phyloP scores from a whole-genome alignment of 2,329 filamentous ascomycete species.

The Diplocarpon mali region DNA sequence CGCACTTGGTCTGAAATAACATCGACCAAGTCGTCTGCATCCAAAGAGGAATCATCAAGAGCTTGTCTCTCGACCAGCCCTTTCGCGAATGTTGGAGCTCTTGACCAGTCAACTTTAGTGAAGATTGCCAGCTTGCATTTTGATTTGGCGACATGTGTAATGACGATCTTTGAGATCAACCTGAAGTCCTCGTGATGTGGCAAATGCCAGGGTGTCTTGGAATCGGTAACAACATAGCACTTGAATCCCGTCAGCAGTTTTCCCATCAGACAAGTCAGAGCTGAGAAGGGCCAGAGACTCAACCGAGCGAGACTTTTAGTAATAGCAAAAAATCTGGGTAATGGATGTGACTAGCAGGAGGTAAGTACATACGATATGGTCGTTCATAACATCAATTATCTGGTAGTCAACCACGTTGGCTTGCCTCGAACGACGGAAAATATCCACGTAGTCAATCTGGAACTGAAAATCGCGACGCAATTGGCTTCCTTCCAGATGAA shows the following conservation, averaged over 20 bases:
- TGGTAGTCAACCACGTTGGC: constrained; percentile 70
- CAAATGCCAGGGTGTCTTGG: constrained; percentile 56
- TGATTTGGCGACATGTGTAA: constrained; percentile 85
- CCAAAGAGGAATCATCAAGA: constrained; percentile 60
- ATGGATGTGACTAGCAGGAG: no score
- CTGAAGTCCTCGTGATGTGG: constrained; percentile 71
- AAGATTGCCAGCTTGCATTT: constrained; percentile 86
- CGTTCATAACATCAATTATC: constrained; percentile 70
- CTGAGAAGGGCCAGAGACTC: no score
- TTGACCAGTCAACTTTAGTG: constrained; percentile 78
- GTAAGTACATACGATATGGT: constrained; percentile 40
- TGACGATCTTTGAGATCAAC: constrained; percentile 80
- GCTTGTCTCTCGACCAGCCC: constrained; percentile 59
- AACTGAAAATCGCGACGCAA: constrained; percentile 75
- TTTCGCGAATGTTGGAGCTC: constrained; percentile 48
- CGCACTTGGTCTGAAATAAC: constrained; percentile 68
- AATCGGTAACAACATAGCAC: constrained; percentile 53
- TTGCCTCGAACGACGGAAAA: constrained; percentile 50
- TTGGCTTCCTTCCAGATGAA: constrained; percentile 53
- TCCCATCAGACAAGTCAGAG: no score
- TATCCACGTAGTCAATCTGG: constrained; percentile 55
- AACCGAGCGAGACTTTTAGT: no score
- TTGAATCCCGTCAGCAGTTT: no score
- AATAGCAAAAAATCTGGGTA: no score
- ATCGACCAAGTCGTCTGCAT: constrained; percentile 65